Evolutionary conservation across 805 yeast species (phyloP).

Genomic region (Starmera dryadoides): DNA sequence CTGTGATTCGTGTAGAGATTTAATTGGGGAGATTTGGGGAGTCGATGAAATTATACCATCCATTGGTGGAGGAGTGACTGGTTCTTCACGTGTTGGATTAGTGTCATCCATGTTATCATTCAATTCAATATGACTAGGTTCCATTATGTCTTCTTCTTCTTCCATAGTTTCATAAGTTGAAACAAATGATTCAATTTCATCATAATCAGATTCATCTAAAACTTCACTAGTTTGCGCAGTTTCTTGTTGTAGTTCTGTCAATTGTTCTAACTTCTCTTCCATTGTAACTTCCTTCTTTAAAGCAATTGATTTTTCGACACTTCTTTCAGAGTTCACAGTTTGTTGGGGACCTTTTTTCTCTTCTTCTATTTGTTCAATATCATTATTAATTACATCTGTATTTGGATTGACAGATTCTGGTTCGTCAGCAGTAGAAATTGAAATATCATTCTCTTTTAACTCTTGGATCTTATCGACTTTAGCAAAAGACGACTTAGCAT

Average conservation of each 20-base stretch:
- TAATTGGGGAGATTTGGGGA: constrained; percentile 20
- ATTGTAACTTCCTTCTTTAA: background rate
- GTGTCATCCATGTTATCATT: constrained; percentile 5
- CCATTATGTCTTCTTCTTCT: constrained; percentile 7
- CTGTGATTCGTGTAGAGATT: constrained; percentile 11
- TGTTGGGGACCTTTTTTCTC: too few relatives aligned
- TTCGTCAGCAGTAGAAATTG: too few relatives aligned
- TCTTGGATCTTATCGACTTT: too few relatives aligned
- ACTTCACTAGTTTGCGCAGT: background rate
- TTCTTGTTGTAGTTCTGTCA: background rate
- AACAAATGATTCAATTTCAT: constrained; percentile 22
- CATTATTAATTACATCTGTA: too few relatives aligned
- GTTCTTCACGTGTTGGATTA: constrained; percentile 6
- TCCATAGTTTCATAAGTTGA: constrained; percentile 17
- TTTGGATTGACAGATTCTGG: too few relatives aligned
- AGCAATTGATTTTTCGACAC: background rate
- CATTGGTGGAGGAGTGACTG: constrained; percentile 17
- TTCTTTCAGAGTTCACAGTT: too few relatives aligned
- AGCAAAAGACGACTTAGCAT: too few relatives aligned
- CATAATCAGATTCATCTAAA: constrained; percentile 6
- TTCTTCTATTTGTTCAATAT: constrained; percentile 39
- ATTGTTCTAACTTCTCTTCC: background rate
- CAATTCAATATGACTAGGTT: constrained; percentile 3
- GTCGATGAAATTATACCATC: constrained; percentile 19
- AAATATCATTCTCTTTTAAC: too few relatives aligned